These are phyloP conservation scores for Aspergillus sp. DNA, from an alignment of 2,329 filamentous ascomycete species.

Conservation along the genomic window DNA sequence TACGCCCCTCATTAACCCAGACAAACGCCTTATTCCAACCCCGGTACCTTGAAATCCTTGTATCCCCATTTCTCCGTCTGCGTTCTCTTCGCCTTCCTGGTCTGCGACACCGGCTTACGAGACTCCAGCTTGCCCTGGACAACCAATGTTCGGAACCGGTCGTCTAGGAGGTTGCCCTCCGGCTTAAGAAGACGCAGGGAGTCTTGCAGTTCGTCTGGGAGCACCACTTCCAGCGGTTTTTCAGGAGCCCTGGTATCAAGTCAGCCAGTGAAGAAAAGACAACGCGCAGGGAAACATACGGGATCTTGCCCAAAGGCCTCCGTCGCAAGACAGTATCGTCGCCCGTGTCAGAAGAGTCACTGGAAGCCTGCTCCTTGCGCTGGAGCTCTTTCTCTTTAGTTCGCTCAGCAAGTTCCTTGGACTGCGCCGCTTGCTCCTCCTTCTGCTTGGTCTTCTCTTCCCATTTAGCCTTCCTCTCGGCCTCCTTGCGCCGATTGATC, in stretches of 20 bases:
- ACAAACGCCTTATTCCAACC: conserved; percentile 16
- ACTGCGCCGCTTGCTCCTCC: conserved; percentile 59
- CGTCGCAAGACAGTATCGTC: conserved; percentile 59
- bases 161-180: conserved; percentile 89
- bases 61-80: conserved; percentile 93
- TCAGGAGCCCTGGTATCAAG: conserved; percentile 46
- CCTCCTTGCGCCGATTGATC: conserved; percentile 78
- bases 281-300: conserved; percentile 25
- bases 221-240: conserved; percentile 67
- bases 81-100: conserved; percentile 71
- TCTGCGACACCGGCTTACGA: conserved; percentile 66
- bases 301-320: conserved; percentile 59
- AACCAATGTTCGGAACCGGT: conserved; percentile 81
- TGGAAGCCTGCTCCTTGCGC: conserved; percentile 27
- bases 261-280: conserved; percentile 11
- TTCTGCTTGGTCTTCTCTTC: conserved; percentile 65
- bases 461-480: conserved; percentile 66
- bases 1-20: no score
- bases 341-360: conserved; percentile 40
- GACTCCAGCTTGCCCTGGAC: conserved; percentile 83
- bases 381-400: conserved; percentile 43
- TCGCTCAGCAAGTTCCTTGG: conserved; percentile 57
- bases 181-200: conserved; percentile 75
- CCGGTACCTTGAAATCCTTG: conserved; percentile 72
- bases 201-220: conserved; percentile 76